Evolutionary conservation across 768 basidiomycete species (phyloP).

Genomic region (Porphyrellus cyaneotinctus): DNA sequence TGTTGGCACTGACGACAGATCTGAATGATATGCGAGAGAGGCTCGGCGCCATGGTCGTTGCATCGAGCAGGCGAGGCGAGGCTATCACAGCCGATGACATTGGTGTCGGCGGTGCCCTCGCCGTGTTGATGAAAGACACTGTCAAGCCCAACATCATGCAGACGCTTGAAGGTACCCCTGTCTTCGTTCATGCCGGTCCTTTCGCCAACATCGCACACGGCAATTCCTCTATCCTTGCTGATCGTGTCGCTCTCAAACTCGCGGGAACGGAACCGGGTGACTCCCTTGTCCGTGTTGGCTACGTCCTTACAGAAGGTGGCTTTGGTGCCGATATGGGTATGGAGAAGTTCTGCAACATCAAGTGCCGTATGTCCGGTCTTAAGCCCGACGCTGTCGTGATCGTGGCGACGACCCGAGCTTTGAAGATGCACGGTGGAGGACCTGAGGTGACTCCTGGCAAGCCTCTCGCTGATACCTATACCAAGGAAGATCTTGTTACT

Average conservation of each 20-base stretch:
- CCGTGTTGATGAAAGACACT: slow-evolving; percentile 97
- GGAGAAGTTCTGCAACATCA: slow-evolving; percentile 99
- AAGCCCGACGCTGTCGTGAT: slow-evolving; percentile 92
- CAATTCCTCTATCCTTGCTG: slow-evolving; percentile 98
- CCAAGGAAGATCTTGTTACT: slow-evolving; percentile 85
- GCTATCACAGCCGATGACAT: slow-evolving; percentile 96
- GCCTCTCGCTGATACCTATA: slow-evolving; percentile 89
- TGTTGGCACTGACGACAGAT: slow-evolving; percentile 85
- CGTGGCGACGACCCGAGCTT: slow-evolving; percentile 93
- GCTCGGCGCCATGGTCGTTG: slow-evolving; percentile 96
- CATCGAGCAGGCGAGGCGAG: slow-evolving; percentile 85
- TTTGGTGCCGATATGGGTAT: slow-evolving; percentile 99
- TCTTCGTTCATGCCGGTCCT: slow-evolving; percentile 97
- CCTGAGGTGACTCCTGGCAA: slow-evolving; percentile 97
- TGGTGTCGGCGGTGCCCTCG: slow-evolving; percentile 90
- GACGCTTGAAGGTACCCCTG: slow-evolving; percentile 95
- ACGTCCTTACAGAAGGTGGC: slow-evolving; percentile 96
- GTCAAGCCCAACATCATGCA: slow-evolving; percentile 99
- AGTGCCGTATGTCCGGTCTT: slow-evolving; percentile 90
- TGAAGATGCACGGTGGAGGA: slow-evolving; percentile 99
- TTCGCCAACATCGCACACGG: slow-evolving; percentile 99
- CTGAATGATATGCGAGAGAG: slow-evolving; percentile 88
- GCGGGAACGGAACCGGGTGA: slow-evolving; percentile 95
- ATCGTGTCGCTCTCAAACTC: slow-evolving; percentile 93
- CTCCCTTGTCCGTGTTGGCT: slow-evolving; percentile 73